Evolutionary conservation across 2,329 filamentous ascomycete species (phyloP).

Genomic region (Claviceps maximensis): DNA sequence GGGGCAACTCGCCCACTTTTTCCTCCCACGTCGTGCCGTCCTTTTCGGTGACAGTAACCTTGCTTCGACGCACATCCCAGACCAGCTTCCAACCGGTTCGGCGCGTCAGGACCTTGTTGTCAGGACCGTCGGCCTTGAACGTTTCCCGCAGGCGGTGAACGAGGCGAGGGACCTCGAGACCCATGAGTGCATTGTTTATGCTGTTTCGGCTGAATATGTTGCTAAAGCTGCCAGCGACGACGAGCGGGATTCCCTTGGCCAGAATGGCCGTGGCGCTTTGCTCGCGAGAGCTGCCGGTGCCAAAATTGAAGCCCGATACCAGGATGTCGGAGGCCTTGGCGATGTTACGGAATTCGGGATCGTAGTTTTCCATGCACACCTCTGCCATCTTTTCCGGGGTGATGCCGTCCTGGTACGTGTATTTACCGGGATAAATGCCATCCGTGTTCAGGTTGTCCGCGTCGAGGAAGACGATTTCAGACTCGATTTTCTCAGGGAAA

Average conservation of each 20-base stretch:
- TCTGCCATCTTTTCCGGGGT: slow-evolving; percentile 67
- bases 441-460: background rate
- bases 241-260: slow-evolving; percentile 66
- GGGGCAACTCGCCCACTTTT: slow-evolving; percentile 69
- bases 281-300: slow-evolving; percentile 57
- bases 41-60: slow-evolving; percentile 55
- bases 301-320: slow-evolving; percentile 80
- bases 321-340: slow-evolving; percentile 65
- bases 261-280: slow-evolving; percentile 77
- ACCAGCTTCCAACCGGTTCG: slow-evolving; percentile 66
- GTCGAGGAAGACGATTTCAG: background rate
- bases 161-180: slow-evolving; percentile 55
- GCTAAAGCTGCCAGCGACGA: slow-evolving; percentile 68
- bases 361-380: slow-evolving; percentile 92
- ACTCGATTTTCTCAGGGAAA: background rate
- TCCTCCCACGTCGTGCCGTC: slow-evolving; percentile 59
- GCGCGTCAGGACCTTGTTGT: background rate
- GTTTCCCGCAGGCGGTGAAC: slow-evolving; percentile 51
- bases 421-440: slow-evolving; percentile 36
- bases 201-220: slow-evolving; percentile 72
- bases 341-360: slow-evolving; percentile 50
- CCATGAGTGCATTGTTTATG: slow-evolving; percentile 69
- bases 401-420: slow-evolving; percentile 83
- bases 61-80: slow-evolving; percentile 67
- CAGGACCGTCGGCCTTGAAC: slow-evolving; percentile 29